These are phyloP conservation scores for Neofusicoccum cordaticola DNA, from an alignment of 2,329 filamentous ascomycete genomes.

Conservation along the genomic window DNA sequence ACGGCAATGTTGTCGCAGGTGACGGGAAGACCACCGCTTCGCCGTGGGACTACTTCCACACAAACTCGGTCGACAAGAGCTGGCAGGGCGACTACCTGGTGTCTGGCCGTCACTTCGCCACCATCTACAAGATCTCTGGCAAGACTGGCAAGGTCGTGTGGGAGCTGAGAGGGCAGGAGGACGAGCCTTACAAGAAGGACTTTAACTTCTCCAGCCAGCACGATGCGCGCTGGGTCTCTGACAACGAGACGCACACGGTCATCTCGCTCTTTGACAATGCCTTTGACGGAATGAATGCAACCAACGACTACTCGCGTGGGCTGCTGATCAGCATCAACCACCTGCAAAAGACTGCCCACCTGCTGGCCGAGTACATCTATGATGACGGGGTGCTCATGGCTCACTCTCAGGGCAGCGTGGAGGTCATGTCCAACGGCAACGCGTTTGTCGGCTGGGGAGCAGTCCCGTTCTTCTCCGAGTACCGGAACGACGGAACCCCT, in stretches of 20 bases:
- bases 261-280: constrained; percentile 57
- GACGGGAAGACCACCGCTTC: background rate
- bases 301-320: constrained; percentile 24
- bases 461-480: constrained; percentile 40
- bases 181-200: constrained; percentile 31
- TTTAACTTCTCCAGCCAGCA: constrained; percentile 54
- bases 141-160: constrained; percentile 51
- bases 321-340: background rate
- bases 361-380: constrained; percentile 33
- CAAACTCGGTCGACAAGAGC: constrained; percentile 55
- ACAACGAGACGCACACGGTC: constrained; percentile 47
- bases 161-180: constrained; percentile 36
- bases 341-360: background rate
- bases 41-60: constrained; percentile 45
- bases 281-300: constrained; percentile 47
- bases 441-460: constrained; percentile 57
- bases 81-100: constrained; percentile 54
- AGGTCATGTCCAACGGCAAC: constrained; percentile 54
- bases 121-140: constrained; percentile 48
- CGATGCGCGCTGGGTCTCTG: constrained; percentile 48
- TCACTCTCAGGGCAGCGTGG: constrained; percentile 52
- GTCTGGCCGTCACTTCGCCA: constrained; percentile 50
- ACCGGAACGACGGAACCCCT: constrained; percentile 45
- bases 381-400: constrained; percentile 42
- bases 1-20: background rate